phyloP scores from a whole-genome alignment of 805 yeast genomes.

The Kurtzmaniella cleridarum region DNA sequence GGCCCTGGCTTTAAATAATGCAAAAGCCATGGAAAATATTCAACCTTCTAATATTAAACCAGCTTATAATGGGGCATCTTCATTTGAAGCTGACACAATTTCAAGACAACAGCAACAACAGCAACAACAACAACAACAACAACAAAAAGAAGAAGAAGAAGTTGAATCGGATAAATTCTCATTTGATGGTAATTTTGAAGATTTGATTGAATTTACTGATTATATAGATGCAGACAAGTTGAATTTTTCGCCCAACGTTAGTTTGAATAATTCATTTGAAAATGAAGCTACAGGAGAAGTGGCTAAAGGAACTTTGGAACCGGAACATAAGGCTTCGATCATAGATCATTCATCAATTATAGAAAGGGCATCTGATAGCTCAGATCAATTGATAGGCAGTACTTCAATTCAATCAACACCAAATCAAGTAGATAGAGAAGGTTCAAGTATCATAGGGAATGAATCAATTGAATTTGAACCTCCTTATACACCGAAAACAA shows the following conservation, averaged over 20 bases:
- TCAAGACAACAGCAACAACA: too few relatives aligned
- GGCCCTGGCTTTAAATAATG: too few relatives aligned
- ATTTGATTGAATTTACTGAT: constrained; percentile 38
- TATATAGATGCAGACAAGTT: constrained; percentile 35
- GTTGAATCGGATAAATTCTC: neutral
- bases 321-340: neutral
- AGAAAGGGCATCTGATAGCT: neutral
- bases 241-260: constrained; percentile 22
- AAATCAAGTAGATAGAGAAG: neutral
- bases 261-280: neutral
- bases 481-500: too few relatives aligned
- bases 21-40: too few relatives aligned
- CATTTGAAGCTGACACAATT: too few relatives aligned
- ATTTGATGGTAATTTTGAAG: constrained; percentile 14
- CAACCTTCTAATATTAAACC: too few relatives aligned
- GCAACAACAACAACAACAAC: too few relatives aligned
- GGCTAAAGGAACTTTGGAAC: too few relatives aligned
- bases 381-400: neutral
- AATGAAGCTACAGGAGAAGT: neutral
- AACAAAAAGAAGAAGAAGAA: neutral
- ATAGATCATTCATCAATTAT: neutral
- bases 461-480: too few relatives aligned
- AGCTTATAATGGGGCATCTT: too few relatives aligned
- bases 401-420: too few relatives aligned
- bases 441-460: neutral